Evolutionary conservation across 2,329 filamentous ascomycete genomes (phyloP).

Genomic region (Aspergillus jensenii): DNA sequence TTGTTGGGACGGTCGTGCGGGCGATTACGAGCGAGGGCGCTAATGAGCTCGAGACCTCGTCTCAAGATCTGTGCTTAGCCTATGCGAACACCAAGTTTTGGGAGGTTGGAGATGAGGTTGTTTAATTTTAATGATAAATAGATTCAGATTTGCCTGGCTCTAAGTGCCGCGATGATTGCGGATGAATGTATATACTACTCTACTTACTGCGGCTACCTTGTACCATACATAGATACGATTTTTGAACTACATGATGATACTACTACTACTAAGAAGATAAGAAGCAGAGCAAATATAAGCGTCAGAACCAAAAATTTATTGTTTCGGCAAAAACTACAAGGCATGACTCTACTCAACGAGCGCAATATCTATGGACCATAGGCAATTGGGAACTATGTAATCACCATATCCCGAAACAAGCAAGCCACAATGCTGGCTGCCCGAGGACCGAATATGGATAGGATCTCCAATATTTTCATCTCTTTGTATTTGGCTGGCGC

Average conservation of each 20-base stretch:
- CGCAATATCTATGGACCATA: constrained; percentile 11
- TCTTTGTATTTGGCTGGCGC: background rate
- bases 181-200: background rate
- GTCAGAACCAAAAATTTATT: constrained; percentile 11
- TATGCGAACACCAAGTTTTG: constrained; percentile 46
- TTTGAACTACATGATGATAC: background rate
- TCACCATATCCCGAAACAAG: background rate
- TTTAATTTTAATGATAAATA: constrained; percentile 16
- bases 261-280: background rate
- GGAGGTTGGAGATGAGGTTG: constrained; percentile 39
- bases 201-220: background rate
- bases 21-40: constrained; percentile 20
- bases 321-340: constrained; percentile 8
- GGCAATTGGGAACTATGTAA: constrained; percentile 7
- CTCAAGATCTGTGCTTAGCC: constrained; percentile 35
- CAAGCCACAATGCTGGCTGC: background rate
- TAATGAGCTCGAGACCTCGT: background rate
- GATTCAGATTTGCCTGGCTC: background rate
- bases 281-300: background rate
- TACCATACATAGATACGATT: background rate
- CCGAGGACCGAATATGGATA: background rate
- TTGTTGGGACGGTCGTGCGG: constrained; percentile 38
- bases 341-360: constrained; percentile 13
- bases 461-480: constrained; percentile 7
- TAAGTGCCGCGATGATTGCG: too few species aligned